Base-by-base conservation (phyloP, 257 asterid genomes). In the Solanum paucissectum region DNA sequence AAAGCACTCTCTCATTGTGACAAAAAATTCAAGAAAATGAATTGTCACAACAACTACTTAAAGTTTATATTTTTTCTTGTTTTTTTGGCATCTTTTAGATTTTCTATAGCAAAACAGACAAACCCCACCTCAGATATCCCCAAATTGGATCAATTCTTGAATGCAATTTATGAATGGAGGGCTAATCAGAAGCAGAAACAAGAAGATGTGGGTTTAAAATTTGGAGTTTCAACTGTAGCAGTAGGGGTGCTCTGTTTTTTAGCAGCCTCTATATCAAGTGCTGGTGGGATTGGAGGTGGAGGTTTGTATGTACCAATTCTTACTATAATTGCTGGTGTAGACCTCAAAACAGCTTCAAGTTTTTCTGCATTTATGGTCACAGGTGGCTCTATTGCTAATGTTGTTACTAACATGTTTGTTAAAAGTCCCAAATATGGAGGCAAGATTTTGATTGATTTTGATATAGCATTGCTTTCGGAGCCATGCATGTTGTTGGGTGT, bases 201-300 rank as follows among this genome's bases (percentile, higher is more conserved):
- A 9, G 91, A 27, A 49, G 89, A 40, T 42, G 13, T n/a, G 16
- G 46, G 87, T 69, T 83, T 90, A 49, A 86, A 77, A 12, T 85
- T 90, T 1, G 55, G 32, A 25, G 23, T 83, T 37, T 92, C 86
- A 3, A 62, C 88, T n/a, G 46, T 91, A 62, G 72, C 92, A 52
- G 88, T 98, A 38, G 95, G 94, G 16, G 36, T 87, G 6, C 87
- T 95, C 7, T 91, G 95, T 86, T 95, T 92, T 88, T 3, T 90
- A 62, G 97, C 98, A 36, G 93, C 98, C 62, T 91, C 93, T 1
- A 90, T 96, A 36, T 96, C 99, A 46, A 93, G 98, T 89, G 98
- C 97, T 29, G 98, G 98, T 4, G 99, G 99, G 25, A 90, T 95
- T 36, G 99, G 99, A 29, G 98, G 99, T 40, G 98, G 98, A 27